phyloP scores from a whole-genome alignment of 2,329 filamentous ascomycete genomes.

The Pestalotiopsis sp. region DNA sequence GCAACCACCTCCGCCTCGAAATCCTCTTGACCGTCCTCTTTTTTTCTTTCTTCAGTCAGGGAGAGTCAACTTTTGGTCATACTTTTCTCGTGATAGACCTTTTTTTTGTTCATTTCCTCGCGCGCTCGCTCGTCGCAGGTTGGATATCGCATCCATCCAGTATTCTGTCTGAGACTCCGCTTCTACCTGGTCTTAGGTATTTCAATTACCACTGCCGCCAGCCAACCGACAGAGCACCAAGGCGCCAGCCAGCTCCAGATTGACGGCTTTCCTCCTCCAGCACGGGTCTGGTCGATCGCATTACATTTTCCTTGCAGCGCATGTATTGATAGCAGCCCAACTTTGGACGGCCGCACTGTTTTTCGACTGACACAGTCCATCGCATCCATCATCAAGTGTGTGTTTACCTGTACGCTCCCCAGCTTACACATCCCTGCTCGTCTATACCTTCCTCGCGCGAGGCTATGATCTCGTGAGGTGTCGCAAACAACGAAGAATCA shows the following conservation, averaged over 20 bases:
- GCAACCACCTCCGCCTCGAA: neutral
- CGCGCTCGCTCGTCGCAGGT: neutral
- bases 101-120: neutral
- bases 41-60: neutral
- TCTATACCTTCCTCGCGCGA: neutral
- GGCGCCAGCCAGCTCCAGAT: neutral
- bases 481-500: neutral
- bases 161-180: neutral
- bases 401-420: neutral
- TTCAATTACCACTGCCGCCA: neutral
- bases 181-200: neutral
- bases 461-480: slow-evolving; percentile 2
- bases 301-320: neutral
- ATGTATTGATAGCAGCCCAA: neutral
- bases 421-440: neutral
- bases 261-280: neutral
- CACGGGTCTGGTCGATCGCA: neutral
- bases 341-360: neutral
- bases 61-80: slow-evolving; percentile 1
- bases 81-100: slow-evolving; percentile 9
- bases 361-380: neutral
- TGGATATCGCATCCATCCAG: slow-evolving; percentile 11
- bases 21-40: neutral
- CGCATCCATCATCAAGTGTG: neutral
- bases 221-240: no score